Conservation (phyloP, 1,139 yeast genomes). For the Arxiozyma heterogenica region DNA sequence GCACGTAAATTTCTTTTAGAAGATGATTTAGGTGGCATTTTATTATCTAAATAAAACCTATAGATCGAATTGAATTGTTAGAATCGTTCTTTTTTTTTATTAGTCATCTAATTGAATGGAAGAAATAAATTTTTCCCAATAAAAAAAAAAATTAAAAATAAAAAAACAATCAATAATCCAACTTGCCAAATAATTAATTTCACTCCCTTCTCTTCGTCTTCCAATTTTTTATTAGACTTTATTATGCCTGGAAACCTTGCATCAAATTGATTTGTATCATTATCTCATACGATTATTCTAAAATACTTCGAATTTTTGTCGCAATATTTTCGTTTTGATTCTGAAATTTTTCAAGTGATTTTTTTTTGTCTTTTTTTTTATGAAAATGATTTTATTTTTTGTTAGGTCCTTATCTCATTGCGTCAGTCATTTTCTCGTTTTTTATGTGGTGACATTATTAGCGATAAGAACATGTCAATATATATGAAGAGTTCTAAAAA, state of each 20-base stretch:
- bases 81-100: neutral
- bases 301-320: neutral
- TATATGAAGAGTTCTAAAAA: neutral
- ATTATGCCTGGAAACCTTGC: no score
- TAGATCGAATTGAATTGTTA: neutral
- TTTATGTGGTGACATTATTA: no score
- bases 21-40: neutral
- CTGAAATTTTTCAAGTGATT: neutral
- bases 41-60: no score
- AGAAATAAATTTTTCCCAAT: neutral
- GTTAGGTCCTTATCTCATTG: neutral
- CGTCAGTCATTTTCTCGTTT: neutral
- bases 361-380: no score
- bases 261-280: no score
- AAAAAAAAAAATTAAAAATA: no score
- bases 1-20: slow-evolving; percentile 10
- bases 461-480: neutral
- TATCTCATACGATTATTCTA: no score
- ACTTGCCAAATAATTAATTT: no score
- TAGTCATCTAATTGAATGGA: neutral
- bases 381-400: neutral
- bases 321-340: neutral
- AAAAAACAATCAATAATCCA: no score
- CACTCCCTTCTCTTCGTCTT: no score
- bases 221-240: no score